Evolutionary conservation across 129 eudicot species (phyloP), one percentile per base, ranked within the genome.

Genomic region (Flaveria ramosissima): DNA sequence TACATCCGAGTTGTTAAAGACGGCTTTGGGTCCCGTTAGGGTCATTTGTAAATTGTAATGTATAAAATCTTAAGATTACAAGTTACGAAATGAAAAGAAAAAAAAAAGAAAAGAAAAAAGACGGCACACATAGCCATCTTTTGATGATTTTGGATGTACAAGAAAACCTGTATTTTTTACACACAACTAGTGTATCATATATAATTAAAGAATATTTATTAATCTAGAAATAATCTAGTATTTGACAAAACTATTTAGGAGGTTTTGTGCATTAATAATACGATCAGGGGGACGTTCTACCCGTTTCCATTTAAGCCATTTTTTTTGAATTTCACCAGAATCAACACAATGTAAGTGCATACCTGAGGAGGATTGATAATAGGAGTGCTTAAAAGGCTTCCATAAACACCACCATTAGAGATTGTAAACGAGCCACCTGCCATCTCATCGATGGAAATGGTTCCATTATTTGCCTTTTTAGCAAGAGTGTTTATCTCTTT

Each of bases 301-400:
- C n/a, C 0, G 0, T 17, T 41, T 39, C 32, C 52, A 67, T 1
- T 42, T 20, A 12, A 41, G 15, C 27, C 8, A 55, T 1, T 6
- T 24, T 50, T 69, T 70, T 3, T 24, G 46, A 15, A 63, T 56
- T 76, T 32, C 0, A 27, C 16, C 16, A 0, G 2, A 19, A 30
- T 30, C 9, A 7, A 71, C 76, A 9, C 64, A 32, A 51, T n/a
- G 6, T 19, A 51, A 16, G 17, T 51, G 15, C 27, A 67, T 82
- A 90, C 98, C 97, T 93, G 98, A 36, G 97, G 98, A 20, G 97
- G 97, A 46, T 90, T 90, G 55, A 93, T 93, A 82, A 93, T 93
- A 52, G 98, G 98, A 67, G 98, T 93, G 68, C 98, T 93, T 82
- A 93, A 77, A 81, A 93, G 96, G 65, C 96, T 93, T 82, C 98